Percentiles rank a stretch among this genome's conserved stretches.
Evolutionary conservation across 495 filamentous ascomycete species (phyloP).

Genomic region (Aspergillus steynii): DNA sequence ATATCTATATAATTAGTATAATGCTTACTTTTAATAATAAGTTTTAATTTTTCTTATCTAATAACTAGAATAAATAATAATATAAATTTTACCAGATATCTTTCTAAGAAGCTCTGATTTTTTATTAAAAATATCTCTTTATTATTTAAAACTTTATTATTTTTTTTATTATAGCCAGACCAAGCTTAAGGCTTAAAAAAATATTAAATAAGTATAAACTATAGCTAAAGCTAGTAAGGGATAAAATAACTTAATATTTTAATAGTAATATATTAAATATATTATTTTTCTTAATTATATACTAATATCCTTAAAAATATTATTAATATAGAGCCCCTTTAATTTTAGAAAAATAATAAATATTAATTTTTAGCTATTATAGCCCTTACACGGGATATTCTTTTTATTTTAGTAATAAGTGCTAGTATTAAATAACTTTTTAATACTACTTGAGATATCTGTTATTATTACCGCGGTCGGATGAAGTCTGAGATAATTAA

Average conservation of each 20-base stretch:
- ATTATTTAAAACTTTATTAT: not conserved
- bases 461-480: not conserved
- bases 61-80: not conserved
- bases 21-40: not conserved
- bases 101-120: not conserved
- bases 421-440: not conserved
- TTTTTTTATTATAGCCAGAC: not conserved
- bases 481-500: slow-evolving; percentile 1
- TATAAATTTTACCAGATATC: not conserved
- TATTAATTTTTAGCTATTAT: not conserved
- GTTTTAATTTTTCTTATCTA: not conserved
- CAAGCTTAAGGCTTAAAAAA: not conserved
- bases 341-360: not conserved
- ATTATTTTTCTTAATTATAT: not conserved
- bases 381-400: not conserved
- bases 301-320: not conserved
- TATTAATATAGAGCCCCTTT: not conserved
- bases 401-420: not conserved
- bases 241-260: slow-evolving; percentile 3
- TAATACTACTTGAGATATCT: slow-evolving; percentile 4
- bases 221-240: not conserved
- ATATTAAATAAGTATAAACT: not conserved
- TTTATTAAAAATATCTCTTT: not conserved
- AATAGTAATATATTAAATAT: not conserved
- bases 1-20: slow-evolving; percentile 12